Evolutionary conservation across 2,329 filamentous ascomycete genomes (phyloP).

Genomic region (Coniella vitis): DNA sequence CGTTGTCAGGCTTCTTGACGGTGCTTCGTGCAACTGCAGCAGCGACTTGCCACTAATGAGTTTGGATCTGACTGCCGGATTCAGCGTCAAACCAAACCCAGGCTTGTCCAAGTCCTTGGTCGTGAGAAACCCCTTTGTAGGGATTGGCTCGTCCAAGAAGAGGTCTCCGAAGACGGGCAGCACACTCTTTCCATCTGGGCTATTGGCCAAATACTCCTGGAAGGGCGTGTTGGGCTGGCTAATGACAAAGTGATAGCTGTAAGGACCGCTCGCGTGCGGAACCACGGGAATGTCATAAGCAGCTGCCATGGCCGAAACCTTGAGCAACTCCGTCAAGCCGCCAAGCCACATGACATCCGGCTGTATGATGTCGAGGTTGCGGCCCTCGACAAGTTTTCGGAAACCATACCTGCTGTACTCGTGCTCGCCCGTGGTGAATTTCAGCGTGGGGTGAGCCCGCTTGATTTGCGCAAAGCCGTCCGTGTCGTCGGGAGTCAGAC

Average conservation of each 20-base stretch:
- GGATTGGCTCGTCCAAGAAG: constrained; percentile 86
- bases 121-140: constrained; percentile 73
- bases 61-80: constrained; percentile 62
- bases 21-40: constrained; percentile 60
- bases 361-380: constrained; percentile 89
- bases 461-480: constrained; percentile 89
- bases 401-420: constrained; percentile 93
- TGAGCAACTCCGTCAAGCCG: constrained; percentile 84
- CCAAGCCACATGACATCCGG: constrained; percentile 98
- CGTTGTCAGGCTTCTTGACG: constrained; percentile 32
- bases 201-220: constrained; percentile 94
- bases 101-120: constrained; percentile 77
- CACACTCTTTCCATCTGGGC: constrained; percentile 81
- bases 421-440: constrained; percentile 94
- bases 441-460: constrained; percentile 79
- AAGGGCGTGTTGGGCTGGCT: constrained; percentile 91
- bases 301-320: constrained; percentile 79
- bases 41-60: constrained; percentile 71
- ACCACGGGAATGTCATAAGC: constrained; percentile 94
- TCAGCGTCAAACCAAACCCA: constrained; percentile 83
- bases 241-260: constrained; percentile 94
- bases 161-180: constrained; percentile 87
- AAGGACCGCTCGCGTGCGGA: constrained; percentile 88
- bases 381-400: constrained; percentile 85
- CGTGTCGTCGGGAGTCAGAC: constrained; percentile 81